Evolutionary conservation across 192 early-diverging fungal species (phyloP), one percentile per base, ranked within the genome.

Genomic region (Backusella australiensis): DNA sequence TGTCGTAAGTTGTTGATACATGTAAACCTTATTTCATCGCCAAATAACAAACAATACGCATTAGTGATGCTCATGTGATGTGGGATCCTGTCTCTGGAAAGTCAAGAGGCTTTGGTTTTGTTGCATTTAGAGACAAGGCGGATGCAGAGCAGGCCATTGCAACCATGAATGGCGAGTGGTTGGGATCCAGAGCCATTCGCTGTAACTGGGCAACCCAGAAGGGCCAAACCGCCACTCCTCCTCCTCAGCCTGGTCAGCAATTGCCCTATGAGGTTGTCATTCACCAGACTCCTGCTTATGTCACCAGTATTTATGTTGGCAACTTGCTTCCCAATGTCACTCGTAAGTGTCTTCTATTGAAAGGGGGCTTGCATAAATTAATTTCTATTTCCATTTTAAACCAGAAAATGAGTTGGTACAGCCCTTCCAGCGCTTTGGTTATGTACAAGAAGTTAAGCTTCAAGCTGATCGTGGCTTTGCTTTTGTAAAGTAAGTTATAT

Each of bases 201-300:
- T 94, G 95, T 74, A 96, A 96, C 86, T 97, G 96, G 96, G 96
- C 96, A 21, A 97, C 91, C 75, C 95, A 96, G 75, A 95, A 95
- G 79, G 87, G 80, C 5, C 80, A 81, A 72, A 81, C 80, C 17
- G 80, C 80, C n/a, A 81, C 80, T 3, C 80, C 80, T 52, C 73
- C 80, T 26, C 80, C 80, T 59, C 76, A 78, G 71, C 80, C 80
- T 36, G 78, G 81, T 21, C 85, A 86, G 76, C 82, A 88, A 52
- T 84, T 89, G 72, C 80, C 88, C 21, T 94, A 90, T 81, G 94
- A 95, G 70, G 82, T 86, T 52, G 91, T 95, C 17, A 80, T 91
- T 44, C 84, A 82, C 66, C 93, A 94, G 83, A 90, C 95, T 7
- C 89, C 93, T 38, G 89, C 89, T 34, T 94, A 92, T 81, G 95